Evolutionary conservation across 2,329 filamentous ascomycete genomes (phyloP).

Genomic region (Capronia americana): DNA sequence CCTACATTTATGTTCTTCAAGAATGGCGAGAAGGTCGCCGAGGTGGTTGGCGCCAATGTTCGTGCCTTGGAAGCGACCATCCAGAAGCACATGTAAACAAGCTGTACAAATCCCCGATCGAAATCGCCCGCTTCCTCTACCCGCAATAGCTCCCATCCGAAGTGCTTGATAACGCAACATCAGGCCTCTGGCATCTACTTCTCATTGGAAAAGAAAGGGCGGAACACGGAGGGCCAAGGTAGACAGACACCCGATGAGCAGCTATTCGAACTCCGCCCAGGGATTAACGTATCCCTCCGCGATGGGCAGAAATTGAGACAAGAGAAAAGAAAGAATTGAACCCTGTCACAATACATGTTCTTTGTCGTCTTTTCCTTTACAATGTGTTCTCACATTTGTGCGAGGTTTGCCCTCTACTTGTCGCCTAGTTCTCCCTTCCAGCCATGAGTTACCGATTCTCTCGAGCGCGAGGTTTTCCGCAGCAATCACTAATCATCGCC

Average conservation of each 20-base stretch:
- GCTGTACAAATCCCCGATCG: neutral
- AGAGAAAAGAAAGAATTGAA: neutral
- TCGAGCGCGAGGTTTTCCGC: neutral
- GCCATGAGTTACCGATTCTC: neutral
- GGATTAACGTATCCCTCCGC: neutral
- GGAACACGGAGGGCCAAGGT: neutral
- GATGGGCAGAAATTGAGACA: conserved; percentile 3
- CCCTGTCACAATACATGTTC: neutral
- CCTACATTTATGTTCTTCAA: conserved; percentile 89
- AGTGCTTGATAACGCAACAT: neutral
- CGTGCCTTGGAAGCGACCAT: conserved; percentile 56
- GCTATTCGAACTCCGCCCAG: neutral
- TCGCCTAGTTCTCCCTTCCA: neutral
- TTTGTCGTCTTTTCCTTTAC: neutral
- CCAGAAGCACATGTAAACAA: conserved; percentile 27
- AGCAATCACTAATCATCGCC: neutral
- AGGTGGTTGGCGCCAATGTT: conserved; percentile 84
- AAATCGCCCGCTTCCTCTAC: neutral
- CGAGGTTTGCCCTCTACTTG: neutral
- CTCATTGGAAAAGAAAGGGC: neutral
- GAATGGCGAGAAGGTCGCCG: conserved; percentile 72
- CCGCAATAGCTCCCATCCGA: neutral
- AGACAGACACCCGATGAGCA: neutral
- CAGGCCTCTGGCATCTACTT: neutral
- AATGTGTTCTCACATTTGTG: neutral